A percentile compares a stretch with the other conserved stretches of the same genome.
These are phyloP conservation scores for Alternaria consortialis DNA, from an alignment of 2,329 filamentous ascomycete genomes.

Conservation along the genomic window DNA sequence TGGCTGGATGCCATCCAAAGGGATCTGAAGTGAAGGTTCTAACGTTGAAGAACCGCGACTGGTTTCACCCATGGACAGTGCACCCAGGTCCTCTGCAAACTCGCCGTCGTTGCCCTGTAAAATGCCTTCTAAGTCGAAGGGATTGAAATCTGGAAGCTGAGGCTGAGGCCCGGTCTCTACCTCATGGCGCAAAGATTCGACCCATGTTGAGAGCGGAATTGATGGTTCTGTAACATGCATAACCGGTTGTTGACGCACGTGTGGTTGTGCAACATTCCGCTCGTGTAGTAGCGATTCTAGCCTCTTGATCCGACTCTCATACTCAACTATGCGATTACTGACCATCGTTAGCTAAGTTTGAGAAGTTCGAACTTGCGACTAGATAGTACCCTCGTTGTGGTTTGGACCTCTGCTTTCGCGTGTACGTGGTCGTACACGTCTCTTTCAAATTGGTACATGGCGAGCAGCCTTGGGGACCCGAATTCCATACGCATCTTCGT, in stretches of 20 bases:
- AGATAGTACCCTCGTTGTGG: constrained; percentile 32
- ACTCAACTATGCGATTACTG: constrained; percentile 34
- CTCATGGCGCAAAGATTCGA: constrained; percentile 29
- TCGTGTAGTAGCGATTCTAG: constrained; percentile 36
- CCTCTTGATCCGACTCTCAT: constrained; percentile 35
- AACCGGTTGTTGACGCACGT: constrained; percentile 23
- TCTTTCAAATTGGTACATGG: constrained; percentile 34
- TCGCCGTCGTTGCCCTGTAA: background rate
- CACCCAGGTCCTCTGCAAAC: background rate
- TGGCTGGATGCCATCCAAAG: constrained; percentile 9
- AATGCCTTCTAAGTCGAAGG: constrained; percentile 15
- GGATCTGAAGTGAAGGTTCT: background rate
- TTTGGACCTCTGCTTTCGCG: constrained; percentile 33
- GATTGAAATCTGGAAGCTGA: constrained; percentile 19
- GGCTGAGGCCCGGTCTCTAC: constrained; percentile 25
- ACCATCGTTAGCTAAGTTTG: background rate
- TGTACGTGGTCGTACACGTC: constrained; percentile 35
- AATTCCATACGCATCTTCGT: constrained; percentile 33
- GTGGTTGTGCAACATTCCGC: constrained; percentile 31
- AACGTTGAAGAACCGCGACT: background rate
- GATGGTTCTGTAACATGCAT: constrained; percentile 24
- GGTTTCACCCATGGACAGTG: background rate
- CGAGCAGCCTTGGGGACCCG: constrained; percentile 29
- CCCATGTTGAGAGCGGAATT: constrained; percentile 27
- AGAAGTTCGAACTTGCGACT: background rate